phyloP scores from a whole-genome alignment of 2,329 filamentous ascomycete genomes.

The Furcasterigmium sp. region DNA sequence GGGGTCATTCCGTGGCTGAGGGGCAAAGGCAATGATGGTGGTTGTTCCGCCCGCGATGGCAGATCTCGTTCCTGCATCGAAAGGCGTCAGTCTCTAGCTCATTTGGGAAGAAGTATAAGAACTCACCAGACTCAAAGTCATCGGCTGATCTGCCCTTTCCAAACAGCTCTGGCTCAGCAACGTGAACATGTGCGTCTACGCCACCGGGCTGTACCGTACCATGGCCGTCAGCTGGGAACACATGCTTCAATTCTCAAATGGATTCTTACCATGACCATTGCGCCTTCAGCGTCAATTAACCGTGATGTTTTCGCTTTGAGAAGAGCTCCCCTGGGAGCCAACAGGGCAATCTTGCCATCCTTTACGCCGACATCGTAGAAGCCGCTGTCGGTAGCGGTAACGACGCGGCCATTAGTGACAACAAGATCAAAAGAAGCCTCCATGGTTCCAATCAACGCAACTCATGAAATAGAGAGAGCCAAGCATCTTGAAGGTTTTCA shows the following conservation, averaged over 20 bases:
- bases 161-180: slow-evolving; percentile 25
- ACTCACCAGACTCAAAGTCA: slow-evolving; percentile 18
- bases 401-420: slow-evolving; percentile 36
- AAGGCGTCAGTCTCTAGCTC: slow-evolving; percentile 19
- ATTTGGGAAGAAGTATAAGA: slow-evolving; percentile 18
- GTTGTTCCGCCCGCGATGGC: slow-evolving; percentile 56
- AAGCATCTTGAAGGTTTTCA: too few species aligned
- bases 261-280: slow-evolving; percentile 29
- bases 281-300: slow-evolving; percentile 35
- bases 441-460: too few species aligned
- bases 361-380: slow-evolving; percentile 35
- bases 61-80: slow-evolving; percentile 40
- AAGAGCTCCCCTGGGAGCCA: slow-evolving; percentile 31
- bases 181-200: slow-evolving; percentile 33
- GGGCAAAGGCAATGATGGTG: slow-evolving; percentile 52
- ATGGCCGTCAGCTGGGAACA: slow-evolving; percentile 1
- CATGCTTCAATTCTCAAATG: slow-evolving; percentile 1
- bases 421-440: slow-evolving; percentile 23
- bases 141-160: too few species aligned
- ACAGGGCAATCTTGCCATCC: slow-evolving; percentile 33
- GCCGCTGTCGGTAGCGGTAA: slow-evolving; percentile 34
- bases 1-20: slow-evolving; percentile 39
- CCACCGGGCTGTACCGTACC: slow-evolving; percentile 24
- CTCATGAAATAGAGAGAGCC: too few species aligned
- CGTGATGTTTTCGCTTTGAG: slow-evolving; percentile 17